Conservation (phyloP, 1,139 yeast species). For the Suhomyces chickasaworum region DNA sequence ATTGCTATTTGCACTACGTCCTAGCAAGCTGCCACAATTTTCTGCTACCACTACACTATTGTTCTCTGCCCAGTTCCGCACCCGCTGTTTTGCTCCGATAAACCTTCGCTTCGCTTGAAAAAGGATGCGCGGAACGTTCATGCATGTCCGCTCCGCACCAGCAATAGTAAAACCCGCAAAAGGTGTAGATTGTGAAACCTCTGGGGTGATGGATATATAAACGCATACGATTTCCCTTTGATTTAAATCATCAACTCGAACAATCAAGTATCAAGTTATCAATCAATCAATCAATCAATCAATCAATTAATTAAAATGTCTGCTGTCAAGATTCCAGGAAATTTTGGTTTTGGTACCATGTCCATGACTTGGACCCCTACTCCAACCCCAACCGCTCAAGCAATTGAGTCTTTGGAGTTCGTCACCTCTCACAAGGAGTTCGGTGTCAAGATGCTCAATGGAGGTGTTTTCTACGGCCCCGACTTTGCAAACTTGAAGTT, state of each 20-base stretch:
- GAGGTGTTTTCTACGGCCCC: conserved; percentile 78
- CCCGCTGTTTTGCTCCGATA: background rate
- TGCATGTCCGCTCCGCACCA: background rate
- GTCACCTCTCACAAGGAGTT: conserved; percentile 42
- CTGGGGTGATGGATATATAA: too few relatives aligned
- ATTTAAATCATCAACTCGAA: background rate
- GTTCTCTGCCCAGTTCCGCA: background rate
- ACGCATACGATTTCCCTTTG: background rate
- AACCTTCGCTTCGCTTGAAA: background rate
- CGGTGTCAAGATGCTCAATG: conserved; percentile 63
- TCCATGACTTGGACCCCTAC: conserved; percentile 56
- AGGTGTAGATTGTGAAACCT: too few relatives aligned
- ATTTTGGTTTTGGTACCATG: conserved; percentile 65
- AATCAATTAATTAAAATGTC: conserved; percentile 4
- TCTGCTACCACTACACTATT: too few relatives aligned
- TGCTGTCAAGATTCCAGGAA: conserved; percentile 26
- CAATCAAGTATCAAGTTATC: background rate
- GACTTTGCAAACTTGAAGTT: conserved; percentile 50
- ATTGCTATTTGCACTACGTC: too few relatives aligned
- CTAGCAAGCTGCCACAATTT: too few relatives aligned
- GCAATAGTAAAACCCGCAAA: background rate
- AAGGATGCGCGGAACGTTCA: background rate
- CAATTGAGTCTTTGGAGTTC: conserved; percentile 48
- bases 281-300: background rate
- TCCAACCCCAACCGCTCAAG: conserved; percentile 47